A percentile compares a stretch with the other conserved stretches of the same genome.
Evolutionary conservation across 2,329 filamentous ascomycete species (phyloP).

Genomic region (Akanthomyces dipterigenus): DNA sequence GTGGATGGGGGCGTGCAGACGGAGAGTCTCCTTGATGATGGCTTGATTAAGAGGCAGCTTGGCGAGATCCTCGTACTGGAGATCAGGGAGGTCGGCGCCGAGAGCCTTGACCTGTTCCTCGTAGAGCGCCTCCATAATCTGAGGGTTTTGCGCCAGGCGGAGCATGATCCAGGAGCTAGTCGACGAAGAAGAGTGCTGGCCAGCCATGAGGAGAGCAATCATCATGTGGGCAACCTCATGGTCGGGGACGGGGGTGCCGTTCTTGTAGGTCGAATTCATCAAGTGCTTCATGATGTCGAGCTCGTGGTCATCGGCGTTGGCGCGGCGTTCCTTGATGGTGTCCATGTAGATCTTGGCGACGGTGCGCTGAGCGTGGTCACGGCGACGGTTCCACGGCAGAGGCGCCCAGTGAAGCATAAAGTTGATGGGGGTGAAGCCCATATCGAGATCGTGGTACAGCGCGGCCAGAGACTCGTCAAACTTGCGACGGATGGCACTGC

Average conservation of each 20-base stretch:
- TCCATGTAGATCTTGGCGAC: conserved; percentile 78
- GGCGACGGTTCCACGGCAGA: conserved; percentile 78
- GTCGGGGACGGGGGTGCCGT: conserved; percentile 71
- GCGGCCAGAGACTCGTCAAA: conserved; percentile 76
- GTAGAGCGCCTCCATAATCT: conserved; percentile 74
- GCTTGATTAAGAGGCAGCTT: conserved; percentile 76
- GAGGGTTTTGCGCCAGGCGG: conserved; percentile 67
- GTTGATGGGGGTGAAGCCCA: conserved; percentile 84
- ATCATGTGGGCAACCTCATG: conserved; percentile 86
- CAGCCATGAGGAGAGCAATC: conserved; percentile 89
- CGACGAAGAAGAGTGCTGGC: conserved; percentile 82
- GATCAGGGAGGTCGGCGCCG: conserved; percentile 65
- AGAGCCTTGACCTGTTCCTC: conserved; percentile 71
- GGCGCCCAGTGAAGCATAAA: conserved; percentile 86
- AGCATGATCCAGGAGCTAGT: conserved; percentile 81
- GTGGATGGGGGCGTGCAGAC: conserved; percentile 88
- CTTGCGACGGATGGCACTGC: conserved; percentile 70
- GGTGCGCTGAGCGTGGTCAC: conserved; percentile 72
- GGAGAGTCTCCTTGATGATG: conserved; percentile 86
- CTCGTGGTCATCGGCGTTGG: conserved; percentile 40
- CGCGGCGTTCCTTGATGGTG: conserved; percentile 68
- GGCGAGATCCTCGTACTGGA: conserved; percentile 71
- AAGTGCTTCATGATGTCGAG: conserved; percentile 86
- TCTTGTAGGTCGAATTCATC: conserved; percentile 80
- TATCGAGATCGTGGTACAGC: conserved; percentile 83